Conservation (phyloP, 495 filamentous ascomycete species). For the Bacidia gigantensis region DNA sequence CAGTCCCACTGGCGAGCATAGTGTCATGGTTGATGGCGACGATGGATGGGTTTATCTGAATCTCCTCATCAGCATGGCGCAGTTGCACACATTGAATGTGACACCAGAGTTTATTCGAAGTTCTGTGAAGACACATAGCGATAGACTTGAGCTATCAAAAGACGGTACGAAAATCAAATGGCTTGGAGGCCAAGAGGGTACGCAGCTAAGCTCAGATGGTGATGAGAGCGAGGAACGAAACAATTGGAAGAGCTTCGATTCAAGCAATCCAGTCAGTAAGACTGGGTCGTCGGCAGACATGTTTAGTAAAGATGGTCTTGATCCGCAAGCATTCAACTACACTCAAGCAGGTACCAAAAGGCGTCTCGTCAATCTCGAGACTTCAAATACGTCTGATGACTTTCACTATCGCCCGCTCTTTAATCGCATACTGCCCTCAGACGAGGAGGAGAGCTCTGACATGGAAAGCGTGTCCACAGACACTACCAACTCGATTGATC, state of each 20-base stretch:
- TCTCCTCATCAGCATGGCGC: conserved; percentile 64
- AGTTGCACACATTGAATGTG: conserved; percentile 42
- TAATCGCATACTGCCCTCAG: conserved; percentile 28
- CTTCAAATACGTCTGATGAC: background rate
- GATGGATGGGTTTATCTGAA: conserved; percentile 76
- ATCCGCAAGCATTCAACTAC: background rate
- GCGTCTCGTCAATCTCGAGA: conserved; percentile 6
- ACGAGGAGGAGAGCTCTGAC: conserved; percentile 27
- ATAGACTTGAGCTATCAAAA: conserved; percentile 54
- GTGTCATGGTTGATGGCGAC: conserved; percentile 15
- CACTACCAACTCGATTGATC: conserved; percentile 6
- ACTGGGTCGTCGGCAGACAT: conserved; percentile 2
- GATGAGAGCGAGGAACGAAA: conserved; percentile 26
- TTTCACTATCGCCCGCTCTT: conserved; percentile 56
- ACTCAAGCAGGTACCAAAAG: conserved; percentile 7
- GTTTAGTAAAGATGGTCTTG: background rate
- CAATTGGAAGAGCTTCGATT: conserved; percentile 3
- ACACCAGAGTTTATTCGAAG: conserved; percentile 57
- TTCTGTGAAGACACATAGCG: conserved; percentile 50
- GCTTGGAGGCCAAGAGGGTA: conserved; percentile 50
- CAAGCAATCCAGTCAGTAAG: conserved; percentile 5
- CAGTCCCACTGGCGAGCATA: conserved; percentile 24
- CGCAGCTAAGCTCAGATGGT: conserved; percentile 43
- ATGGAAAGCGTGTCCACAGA: conserved; percentile 9
- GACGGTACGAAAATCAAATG: conserved; percentile 66